A percentile compares a stretch with the other conserved stretches of the same genome.
These are phyloP conservation scores for Flaveria ramosissima DNA, from an alignment of 129 eudicot species.

Conservation along the genomic window DNA sequence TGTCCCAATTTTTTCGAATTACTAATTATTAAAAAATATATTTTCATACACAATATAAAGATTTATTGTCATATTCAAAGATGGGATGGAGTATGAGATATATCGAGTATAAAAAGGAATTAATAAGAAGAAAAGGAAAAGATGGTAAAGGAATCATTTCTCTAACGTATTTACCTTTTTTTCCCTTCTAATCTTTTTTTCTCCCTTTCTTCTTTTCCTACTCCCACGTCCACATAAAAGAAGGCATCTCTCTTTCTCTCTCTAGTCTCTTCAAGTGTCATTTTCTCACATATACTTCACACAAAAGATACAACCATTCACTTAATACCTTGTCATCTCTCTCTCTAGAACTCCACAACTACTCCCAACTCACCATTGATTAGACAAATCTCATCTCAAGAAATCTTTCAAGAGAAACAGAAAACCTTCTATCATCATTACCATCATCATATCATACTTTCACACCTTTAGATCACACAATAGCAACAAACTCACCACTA, in stretches of 20 bases:
- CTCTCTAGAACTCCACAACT: constrained; percentile 51
- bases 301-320: constrained; percentile 83
- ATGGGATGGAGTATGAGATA: constrained; percentile 32
- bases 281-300: constrained; percentile 97
- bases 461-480: constrained; percentile 29
- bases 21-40: too few species aligned
- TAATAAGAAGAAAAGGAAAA: constrained; percentile 35
- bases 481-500: constrained; percentile 13
- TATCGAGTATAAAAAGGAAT: constrained; percentile 22
- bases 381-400: constrained; percentile 42
- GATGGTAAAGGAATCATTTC: constrained; percentile 50
- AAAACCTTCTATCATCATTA: constrained; percentile 16
- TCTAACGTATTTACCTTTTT: constrained; percentile 42
- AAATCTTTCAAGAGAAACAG: constrained; percentile 25
- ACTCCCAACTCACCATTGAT: constrained; percentile 48
- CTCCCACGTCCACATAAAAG: constrained; percentile 85
- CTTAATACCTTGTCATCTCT: constrained; percentile 64
- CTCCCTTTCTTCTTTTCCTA: constrained; percentile 44
- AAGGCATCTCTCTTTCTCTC: constrained; percentile 34
- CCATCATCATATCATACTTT: constrained; percentile 22
- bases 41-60: neutral
- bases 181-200: constrained; percentile 40
- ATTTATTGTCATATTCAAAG: constrained; percentile 39
- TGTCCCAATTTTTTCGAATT: too few species aligned
- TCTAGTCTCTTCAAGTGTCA: constrained; percentile 67